Conservation (phyloP, 1,139 yeast genomes). For the Torulaspora globosa region DNA sequence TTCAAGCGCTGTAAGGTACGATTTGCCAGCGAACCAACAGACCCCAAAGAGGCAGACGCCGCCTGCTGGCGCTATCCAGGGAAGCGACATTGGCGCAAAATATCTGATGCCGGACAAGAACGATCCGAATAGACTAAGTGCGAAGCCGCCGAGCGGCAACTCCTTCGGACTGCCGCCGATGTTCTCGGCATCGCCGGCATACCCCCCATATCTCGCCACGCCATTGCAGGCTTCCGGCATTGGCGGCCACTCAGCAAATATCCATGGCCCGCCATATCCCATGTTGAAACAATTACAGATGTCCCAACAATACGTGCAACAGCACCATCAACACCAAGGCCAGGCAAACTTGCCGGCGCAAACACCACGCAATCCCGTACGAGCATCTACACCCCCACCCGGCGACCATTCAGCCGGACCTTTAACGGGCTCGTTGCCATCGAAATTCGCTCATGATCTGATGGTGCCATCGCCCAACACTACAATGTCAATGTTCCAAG, state of each 20-base stretch:
- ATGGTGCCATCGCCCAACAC: conserved; percentile 35
- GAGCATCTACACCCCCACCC: conserved; percentile 6
- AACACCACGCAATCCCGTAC: conserved; percentile 6
- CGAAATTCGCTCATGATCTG: conserved; percentile 34
- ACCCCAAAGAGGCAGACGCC: conserved; percentile 11
- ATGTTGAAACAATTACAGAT: conserved; percentile 17
- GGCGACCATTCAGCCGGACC: conserved; percentile 21
- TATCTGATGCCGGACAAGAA: conserved; percentile 8
- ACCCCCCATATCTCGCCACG: conserved; percentile 14
- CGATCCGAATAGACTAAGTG: conserved; percentile 2
- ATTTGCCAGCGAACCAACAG: conserved; percentile 4
- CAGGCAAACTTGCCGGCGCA: conserved; percentile 1
- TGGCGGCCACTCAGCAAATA: conserved; percentile 5
- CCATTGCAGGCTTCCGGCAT: conserved; percentile 12
- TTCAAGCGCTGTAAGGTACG: conserved; percentile 10
- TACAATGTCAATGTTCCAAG: conserved; percentile 34
- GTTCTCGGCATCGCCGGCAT: conserved; percentile 15
- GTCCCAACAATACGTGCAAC: conserved; percentile 17
- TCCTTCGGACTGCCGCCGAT: conserved; percentile 15
- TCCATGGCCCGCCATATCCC: conserved; percentile 13
- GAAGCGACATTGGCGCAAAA: neutral
- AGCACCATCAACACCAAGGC: conserved; percentile 4
- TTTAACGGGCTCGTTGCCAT: conserved; percentile 31
- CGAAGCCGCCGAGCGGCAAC: conserved; percentile 6
- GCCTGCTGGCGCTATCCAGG: conserved; percentile 2